Evolutionary conservation across 2,329 filamentous ascomycete genomes (phyloP).

Genomic region (Didymella glomerata): DNA sequence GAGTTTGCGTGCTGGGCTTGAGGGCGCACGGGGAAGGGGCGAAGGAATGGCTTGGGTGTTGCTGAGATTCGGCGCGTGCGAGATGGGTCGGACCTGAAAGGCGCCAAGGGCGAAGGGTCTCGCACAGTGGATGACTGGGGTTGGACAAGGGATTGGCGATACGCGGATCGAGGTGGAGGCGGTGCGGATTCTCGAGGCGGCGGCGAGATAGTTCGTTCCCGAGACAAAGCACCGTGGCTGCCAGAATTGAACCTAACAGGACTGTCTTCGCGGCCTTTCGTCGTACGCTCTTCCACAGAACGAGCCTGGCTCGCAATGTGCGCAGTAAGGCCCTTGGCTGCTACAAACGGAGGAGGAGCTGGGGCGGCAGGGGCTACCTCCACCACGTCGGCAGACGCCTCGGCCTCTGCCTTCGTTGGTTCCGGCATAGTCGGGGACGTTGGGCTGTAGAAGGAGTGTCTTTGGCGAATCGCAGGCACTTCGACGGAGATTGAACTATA

Average conservation of each 20-base stretch:
- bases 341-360: slow-evolving; percentile 1
- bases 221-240: slow-evolving; percentile 38
- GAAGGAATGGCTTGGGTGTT: slow-evolving; percentile 48
- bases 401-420: slow-evolving; percentile 17
- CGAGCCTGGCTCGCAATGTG: slow-evolving; percentile 20
- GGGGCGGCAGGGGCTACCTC: background rate
- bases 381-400: background rate
- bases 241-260: slow-evolving; percentile 36
- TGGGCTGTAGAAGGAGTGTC: slow-evolving; percentile 45
- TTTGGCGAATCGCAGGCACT: slow-evolving; percentile 30
- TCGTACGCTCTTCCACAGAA: background rate
- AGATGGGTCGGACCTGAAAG: slow-evolving; percentile 21
- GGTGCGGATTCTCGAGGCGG: slow-evolving; percentile 41
- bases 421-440: slow-evolving; percentile 35
- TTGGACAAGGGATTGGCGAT: slow-evolving; percentile 39
- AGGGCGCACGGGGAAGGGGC: slow-evolving; percentile 48
- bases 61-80: slow-evolving; percentile 41
- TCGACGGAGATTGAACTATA: slow-evolving; percentile 36
- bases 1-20: slow-evolving; percentile 42
- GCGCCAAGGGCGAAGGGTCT: slow-evolving; percentile 16
- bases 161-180: slow-evolving; percentile 31
- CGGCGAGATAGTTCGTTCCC: slow-evolving; percentile 40
- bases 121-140: slow-evolving; percentile 17
- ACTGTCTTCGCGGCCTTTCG: slow-evolving; percentile 28
- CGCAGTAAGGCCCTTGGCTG: slow-evolving; percentile 16